phyloP scores from a whole-genome alignment of 768 basidiomycete genomes.

The Sistotremastrum suecicum region DNA sequence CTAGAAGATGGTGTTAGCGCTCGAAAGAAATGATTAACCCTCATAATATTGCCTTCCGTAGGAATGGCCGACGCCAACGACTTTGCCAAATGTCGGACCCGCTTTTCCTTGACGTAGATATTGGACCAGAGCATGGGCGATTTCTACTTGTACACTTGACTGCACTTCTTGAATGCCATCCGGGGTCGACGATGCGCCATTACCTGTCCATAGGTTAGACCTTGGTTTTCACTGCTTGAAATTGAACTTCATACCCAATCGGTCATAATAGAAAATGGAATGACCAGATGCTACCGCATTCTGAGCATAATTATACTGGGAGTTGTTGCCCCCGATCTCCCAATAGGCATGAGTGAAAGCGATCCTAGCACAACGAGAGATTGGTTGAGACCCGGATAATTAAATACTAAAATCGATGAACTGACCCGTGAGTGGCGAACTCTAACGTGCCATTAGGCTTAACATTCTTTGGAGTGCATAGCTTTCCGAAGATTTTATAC shows the following conservation, averaged over 20 bases:
- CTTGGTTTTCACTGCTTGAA: too few relatives aligned
- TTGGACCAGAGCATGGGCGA: constrained; percentile 3
- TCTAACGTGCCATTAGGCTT: constrained; percentile 5
- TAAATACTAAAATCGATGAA: not conserved
- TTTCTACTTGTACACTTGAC: constrained; percentile 7
- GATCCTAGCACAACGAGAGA: constrained; percentile 8
- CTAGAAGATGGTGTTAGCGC: not conserved
- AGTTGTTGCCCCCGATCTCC: not conserved
- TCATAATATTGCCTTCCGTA: constrained; percentile 5
- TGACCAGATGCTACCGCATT: constrained; percentile 7
- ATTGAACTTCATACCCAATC: too few relatives aligned
- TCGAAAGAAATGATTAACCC: not conserved
- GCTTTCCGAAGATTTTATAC: constrained; percentile 6
- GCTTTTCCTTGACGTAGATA: constrained; percentile 3
- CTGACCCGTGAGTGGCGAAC: too few relatives aligned
- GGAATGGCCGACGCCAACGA: constrained; percentile 20
- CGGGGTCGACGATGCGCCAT: too few relatives aligned
- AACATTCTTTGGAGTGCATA: constrained; percentile 7
- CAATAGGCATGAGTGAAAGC: not conserved
- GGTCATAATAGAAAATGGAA: constrained; percentile 10
- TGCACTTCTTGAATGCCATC: not conserved
- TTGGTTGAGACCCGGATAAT: constrained; percentile 6
- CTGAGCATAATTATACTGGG: constrained; percentile 7
- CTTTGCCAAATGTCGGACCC: constrained; percentile 16
- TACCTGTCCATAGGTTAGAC: too few relatives aligned